Percentiles rank a stretch among this genome's conserved stretches.
These are phyloP conservation scores for Pichia manshurica DNA, from an alignment of 805 yeast species.

Conservation along the genomic window DNA sequence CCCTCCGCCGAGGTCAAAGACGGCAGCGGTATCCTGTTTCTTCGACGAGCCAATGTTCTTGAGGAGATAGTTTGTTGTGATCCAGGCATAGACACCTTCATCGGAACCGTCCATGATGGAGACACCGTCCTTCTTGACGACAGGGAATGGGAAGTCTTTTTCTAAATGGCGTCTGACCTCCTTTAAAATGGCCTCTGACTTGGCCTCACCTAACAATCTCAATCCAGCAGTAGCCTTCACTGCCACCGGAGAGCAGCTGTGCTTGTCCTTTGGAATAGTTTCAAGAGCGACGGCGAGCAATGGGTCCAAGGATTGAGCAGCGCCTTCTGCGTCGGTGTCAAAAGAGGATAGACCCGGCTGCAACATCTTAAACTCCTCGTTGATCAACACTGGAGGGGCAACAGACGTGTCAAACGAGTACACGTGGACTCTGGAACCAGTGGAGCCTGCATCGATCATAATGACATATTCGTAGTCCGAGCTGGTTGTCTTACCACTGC, in stretches of 20 bases:
- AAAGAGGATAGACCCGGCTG: constrained; percentile 89
- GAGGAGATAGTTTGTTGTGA: constrained; percentile 86
- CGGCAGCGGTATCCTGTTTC: constrained; percentile 86
- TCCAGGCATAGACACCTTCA: constrained; percentile 99
- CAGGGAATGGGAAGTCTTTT: constrained; percentile 83
- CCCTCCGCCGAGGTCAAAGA: constrained; percentile 97
- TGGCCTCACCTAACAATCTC: constrained; percentile 73
- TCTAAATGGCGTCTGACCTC: constrained; percentile 76
- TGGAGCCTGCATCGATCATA: constrained; percentile 97
- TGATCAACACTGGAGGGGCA: constrained; percentile 73
- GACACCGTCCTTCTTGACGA: constrained; percentile 80
- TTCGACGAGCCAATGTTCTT: constrained; percentile 87
- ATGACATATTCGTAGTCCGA: constrained; percentile 68
- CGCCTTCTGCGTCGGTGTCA: constrained; percentile 73
- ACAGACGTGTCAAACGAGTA: constrained; percentile 85
- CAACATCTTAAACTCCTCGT: constrained; percentile 81
- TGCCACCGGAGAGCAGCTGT: constrained; percentile 85
- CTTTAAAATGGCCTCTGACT: constrained; percentile 61
- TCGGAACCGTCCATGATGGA: constrained; percentile 94
- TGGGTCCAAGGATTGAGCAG: constrained; percentile 86
- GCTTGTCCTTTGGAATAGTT: constrained; percentile 66
- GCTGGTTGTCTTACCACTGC: too few relatives aligned
- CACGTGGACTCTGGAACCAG: constrained; percentile 94
- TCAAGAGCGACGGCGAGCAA: constrained; percentile 70
- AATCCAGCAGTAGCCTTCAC: constrained; percentile 98